phyloP scores from a whole-genome alignment of 768 basidiomycete genomes.

The Termitomyces sp. region DNA sequence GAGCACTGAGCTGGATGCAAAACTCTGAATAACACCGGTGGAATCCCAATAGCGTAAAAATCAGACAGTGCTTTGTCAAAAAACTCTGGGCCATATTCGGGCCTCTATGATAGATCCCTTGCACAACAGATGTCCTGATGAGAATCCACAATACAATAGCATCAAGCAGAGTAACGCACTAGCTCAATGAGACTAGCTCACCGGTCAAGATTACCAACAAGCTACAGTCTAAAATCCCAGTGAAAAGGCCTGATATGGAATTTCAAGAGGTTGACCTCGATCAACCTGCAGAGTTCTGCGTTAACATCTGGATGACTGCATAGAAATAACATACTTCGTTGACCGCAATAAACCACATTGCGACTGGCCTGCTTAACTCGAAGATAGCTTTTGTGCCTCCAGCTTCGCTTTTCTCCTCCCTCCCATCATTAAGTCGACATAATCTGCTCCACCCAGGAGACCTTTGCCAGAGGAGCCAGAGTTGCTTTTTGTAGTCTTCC shows the following conservation, averaged over 20 bases:
- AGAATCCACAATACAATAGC: not conserved
- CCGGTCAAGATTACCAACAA: not conserved
- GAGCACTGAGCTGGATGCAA: not conserved
- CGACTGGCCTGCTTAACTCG: not conserved
- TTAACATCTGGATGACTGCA: not conserved
- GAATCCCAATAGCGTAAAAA: not conserved
- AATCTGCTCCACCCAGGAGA: constrained; percentile 73
- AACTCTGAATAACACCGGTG: not conserved
- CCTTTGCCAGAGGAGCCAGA: constrained; percentile 23
- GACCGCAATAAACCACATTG: not conserved
- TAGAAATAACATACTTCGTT: not conserved
- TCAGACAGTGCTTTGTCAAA: not conserved
- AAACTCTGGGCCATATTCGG: not conserved
- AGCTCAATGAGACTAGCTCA: not conserved
- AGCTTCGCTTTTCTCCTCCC: constrained; percentile 60
- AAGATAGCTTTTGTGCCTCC: constrained; percentile 61
- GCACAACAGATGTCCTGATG: not conserved
- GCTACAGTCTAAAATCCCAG: no score
- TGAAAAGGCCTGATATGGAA: not conserved
- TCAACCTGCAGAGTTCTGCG: not conserved
- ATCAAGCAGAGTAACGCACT: not conserved
- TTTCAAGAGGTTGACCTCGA: not conserved
- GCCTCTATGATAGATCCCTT: not conserved
- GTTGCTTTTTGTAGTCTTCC: constrained; percentile 26
- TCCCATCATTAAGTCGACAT: constrained; percentile 67